These are phyloP conservation scores for Didymosphaeria variabile DNA, from an alignment of 2,329 filamentous ascomycete species.

Conservation along the genomic window DNA sequence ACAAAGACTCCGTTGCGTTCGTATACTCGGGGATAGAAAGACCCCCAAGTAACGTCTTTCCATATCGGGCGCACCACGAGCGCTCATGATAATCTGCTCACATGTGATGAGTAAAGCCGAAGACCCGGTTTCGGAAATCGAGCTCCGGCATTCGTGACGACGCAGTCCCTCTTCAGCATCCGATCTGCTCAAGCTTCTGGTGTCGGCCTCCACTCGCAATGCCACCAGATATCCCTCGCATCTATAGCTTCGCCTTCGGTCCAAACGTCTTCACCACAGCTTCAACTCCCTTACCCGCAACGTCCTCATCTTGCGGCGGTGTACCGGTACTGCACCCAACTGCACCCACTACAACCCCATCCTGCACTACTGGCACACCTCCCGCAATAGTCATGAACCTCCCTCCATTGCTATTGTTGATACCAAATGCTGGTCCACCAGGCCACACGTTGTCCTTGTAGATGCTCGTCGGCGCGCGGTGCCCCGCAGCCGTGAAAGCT, in stretches of 20 bases:
- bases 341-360: conserved; percentile 62
- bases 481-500: conserved; percentile 66
- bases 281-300: conserved; percentile 62
- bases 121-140: not conserved
- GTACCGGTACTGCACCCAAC: conserved; percentile 65
- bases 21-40: not conserved
- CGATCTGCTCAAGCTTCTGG: not conserved
- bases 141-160: not conserved
- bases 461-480: conserved; percentile 59
- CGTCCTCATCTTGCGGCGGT: conserved; percentile 63
- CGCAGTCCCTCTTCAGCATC: not conserved
- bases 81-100: not conserved
- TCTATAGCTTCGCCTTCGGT: conserved; percentile 53
- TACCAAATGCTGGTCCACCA: conserved; percentile 62
- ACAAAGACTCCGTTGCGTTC: not conserved
- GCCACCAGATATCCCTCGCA: not conserved
- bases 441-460: conserved; percentile 65
- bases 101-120: not conserved
- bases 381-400: conserved; percentile 64
- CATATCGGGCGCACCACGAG: not conserved
- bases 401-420: conserved; percentile 62
- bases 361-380: conserved; percentile 59
- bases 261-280: conserved; percentile 52
- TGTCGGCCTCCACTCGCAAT: not conserved
- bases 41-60: not conserved